Evolutionary conservation across 441 rosid species (phyloP).

Genomic region (Pelargonium fulgidum): DNA sequence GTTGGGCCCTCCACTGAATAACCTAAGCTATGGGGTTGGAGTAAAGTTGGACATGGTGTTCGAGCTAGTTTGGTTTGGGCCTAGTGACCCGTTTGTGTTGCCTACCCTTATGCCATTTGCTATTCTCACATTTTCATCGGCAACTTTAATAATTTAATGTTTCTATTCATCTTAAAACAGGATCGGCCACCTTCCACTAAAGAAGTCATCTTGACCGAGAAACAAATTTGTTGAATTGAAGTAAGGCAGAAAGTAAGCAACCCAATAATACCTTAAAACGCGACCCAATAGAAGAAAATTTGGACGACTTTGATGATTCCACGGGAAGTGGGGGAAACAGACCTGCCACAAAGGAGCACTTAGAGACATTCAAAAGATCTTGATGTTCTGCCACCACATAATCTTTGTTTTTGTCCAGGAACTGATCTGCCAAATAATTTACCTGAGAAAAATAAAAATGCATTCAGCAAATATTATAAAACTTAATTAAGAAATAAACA

Average conservation of each 20-base stretch:
- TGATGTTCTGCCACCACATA: slow-evolving; percentile 99
- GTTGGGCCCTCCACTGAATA: background rate
- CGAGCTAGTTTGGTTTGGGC: too few species aligned
- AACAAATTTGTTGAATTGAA: background rate
- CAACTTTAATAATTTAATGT: background rate
- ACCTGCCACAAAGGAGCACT: slow-evolving; percentile 68
- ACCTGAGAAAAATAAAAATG: too few species aligned
- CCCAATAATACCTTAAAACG: slow-evolving; percentile 78
- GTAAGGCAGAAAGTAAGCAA: slow-evolving; percentile 2
- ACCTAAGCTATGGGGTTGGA: background rate
- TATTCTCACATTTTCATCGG: background rate
- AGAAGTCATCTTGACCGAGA: background rate
- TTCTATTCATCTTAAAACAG: slow-evolving; percentile 1
- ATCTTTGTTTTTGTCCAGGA: slow-evolving; percentile 99
- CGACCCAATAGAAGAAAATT: slow-evolving; percentile 96
- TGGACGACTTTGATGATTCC: slow-evolving; percentile 92
- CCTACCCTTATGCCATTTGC: background rate
- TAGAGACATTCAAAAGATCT: slow-evolving; percentile 78
- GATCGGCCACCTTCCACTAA: background rate
- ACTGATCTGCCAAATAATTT: slow-evolving; percentile 73
- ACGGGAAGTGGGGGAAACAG: slow-evolving; percentile 88
- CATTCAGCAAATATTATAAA: slow-evolving; percentile 8
- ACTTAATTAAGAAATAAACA: too few species aligned
- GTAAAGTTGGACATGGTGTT: too few species aligned
- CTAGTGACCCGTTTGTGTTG: too few species aligned